phyloP scores from a whole-genome alignment of 805 yeast genomes.

The Pichia phayaonensis region DNA sequence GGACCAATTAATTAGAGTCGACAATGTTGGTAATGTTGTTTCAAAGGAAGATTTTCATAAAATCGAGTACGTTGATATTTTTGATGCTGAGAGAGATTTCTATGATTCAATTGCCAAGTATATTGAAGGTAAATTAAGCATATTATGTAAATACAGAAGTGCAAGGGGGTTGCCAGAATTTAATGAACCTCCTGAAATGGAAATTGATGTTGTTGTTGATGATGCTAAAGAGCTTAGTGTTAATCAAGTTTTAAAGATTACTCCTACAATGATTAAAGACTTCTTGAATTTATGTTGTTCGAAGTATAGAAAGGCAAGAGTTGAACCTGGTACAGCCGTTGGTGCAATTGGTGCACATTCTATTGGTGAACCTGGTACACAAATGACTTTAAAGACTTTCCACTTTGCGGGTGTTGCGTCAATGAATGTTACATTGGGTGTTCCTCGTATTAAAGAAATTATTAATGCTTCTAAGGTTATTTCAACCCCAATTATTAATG shows the following conservation, averaged over 20 bases:
- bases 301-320: conserved; percentile 83
- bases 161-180: conserved; percentile 35
- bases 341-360: conserved; percentile 99
- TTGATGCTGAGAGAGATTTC: conserved; percentile 82
- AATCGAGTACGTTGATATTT: conserved; percentile 68
- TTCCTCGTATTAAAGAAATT: conserved; percentile 98
- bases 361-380: conserved; percentile 99
- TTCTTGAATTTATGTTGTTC: conserved; percentile 71
- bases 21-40: conserved; percentile 58
- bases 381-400: conserved; percentile 78
- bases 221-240: conserved; percentile 37
- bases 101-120: conserved; percentile 68
- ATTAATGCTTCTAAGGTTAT: conserved; percentile 93
- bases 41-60: conserved; percentile 36
- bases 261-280: conserved; percentile 47
- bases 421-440: conserved; percentile 98
- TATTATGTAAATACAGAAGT: conserved; percentile 50
- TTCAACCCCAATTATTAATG: conserved; percentile 94
- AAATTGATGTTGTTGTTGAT: conserved; percentile 11
- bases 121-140: conserved; percentile 46
- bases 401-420: conserved; percentile 99
- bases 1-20: conserved; percentile 52
- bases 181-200: conserved; percentile 36
- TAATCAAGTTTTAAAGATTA: conserved; percentile 59
- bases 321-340: conserved; percentile 98